Percentiles rank a stretch among this genome's conserved stretches.
Evolutionary conservation across 805 yeast species (phyloP).

Genomic region (Suhomyces xylopsoci): DNA sequence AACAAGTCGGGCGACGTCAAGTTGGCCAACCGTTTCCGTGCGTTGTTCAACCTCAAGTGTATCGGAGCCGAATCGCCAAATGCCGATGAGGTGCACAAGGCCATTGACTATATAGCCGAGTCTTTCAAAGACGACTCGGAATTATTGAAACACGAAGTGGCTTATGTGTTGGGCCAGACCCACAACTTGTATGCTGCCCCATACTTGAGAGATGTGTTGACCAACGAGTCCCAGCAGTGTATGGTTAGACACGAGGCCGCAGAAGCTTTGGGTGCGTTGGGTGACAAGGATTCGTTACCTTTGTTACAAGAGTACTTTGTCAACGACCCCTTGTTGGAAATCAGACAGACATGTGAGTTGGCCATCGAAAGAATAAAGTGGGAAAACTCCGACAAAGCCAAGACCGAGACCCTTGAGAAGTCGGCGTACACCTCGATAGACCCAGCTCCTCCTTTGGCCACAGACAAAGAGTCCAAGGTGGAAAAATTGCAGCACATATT

Average conservation of each 20-base stretch:
- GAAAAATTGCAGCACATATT: conserved; percentile 63
- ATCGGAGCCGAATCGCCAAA: conserved; percentile 70
- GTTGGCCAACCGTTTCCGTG: conserved; percentile 87
- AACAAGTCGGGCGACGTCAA: conserved; percentile 67
- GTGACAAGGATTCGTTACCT: conserved; percentile 69
- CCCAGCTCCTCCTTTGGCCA: conserved; percentile 97
- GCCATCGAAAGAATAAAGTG: conserved; percentile 94
- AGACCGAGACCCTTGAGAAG: conserved; percentile 66
- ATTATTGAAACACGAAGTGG: conserved; percentile 93
- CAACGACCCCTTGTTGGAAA: conserved; percentile 81
- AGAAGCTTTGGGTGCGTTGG: conserved; percentile 96
- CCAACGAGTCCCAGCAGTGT: conserved; percentile 65
- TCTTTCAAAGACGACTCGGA: conserved; percentile 82
- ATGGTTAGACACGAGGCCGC: conserved; percentile 99
- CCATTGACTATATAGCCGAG: conserved; percentile 80
- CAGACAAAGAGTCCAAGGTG: conserved; percentile 51
- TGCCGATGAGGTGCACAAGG: conserved; percentile 54
- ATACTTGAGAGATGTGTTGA: conserved; percentile 66
- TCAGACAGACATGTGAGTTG: conserved; percentile 95
- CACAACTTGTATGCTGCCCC: conserved; percentile 78
- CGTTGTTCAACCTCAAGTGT: conserved; percentile 85
- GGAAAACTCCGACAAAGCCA: conserved; percentile 70
- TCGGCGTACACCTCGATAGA: conserved; percentile 86
- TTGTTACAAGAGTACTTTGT: conserved; percentile 60
- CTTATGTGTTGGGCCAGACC: conserved; percentile 95